Evolutionary conservation across 1,284 basidiomycete genomes (phyloP).

Genomic region (Ganoderma sinense): DNA sequence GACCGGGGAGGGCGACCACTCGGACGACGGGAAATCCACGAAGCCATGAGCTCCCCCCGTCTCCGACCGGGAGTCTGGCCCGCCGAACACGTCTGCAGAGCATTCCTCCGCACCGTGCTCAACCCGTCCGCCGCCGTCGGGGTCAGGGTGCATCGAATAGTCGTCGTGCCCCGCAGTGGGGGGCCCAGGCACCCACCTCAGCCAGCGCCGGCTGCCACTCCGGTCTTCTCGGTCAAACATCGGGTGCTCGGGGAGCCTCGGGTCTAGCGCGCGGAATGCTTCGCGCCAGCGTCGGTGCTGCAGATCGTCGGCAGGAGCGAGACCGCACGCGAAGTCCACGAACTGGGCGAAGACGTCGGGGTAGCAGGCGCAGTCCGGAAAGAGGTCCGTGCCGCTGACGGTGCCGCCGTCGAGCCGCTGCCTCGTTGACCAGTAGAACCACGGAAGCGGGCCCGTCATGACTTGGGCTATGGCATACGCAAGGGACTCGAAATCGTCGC

Average conservation of each 20-base stretch:
- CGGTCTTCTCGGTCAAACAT: neutral
- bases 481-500: neutral
- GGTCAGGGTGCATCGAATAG: neutral
- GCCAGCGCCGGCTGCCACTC: neutral
- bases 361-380: neutral
- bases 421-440: neutral
- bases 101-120: neutral
- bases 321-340: neutral
- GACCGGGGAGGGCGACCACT: neutral
- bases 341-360: neutral
- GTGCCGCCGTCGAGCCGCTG: neutral
- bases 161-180: neutral
- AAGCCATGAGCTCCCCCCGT: neutral
- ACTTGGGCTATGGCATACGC: neutral
- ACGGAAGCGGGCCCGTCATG: neutral
- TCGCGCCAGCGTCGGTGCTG: neutral
- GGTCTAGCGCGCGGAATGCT: neutral
- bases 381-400: neutral
- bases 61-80: neutral
- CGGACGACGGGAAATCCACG: neutral
- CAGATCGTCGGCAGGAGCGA: neutral
- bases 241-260: neutral
- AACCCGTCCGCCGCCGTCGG: neutral
- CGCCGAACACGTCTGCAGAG: neutral
- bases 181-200: neutral